Conservation (phyloP, 177 flowering plant species). For the Telopea speciosissima region DNA sequence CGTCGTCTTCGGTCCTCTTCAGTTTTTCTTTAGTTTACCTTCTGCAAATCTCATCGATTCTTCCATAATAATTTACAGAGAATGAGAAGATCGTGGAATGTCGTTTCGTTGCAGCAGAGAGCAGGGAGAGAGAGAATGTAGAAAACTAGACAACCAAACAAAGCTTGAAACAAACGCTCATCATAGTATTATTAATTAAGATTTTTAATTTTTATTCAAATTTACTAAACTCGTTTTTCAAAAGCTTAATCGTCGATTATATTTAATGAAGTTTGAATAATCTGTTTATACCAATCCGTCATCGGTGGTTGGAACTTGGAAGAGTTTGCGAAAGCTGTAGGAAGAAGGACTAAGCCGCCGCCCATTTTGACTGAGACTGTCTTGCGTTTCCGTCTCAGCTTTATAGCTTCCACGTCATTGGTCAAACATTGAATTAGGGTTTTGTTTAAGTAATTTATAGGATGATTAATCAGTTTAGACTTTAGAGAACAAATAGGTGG, state of each 20-base stretch:
- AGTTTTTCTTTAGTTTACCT: too few relatives aligned
- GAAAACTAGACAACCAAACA: constrained; percentile 1
- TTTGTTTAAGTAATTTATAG: too few relatives aligned
- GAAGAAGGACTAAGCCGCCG: too few relatives aligned
- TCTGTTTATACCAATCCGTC: neutral
- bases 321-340: neutral
- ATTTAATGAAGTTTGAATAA: neutral
- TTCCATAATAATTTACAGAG: neutral
- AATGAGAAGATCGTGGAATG: neutral
- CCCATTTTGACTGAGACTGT: too few relatives aligned
- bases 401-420: too few relatives aligned
- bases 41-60: neutral
- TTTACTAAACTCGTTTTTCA: neutral
- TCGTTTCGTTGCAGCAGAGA: constrained; percentile 6
- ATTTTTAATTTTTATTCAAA: too few relatives aligned
- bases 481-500: too few relatives aligned
- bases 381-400: too few relatives aligned
- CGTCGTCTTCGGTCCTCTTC: neutral
- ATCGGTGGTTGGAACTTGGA: neutral
- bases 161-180: constrained; percentile 9
- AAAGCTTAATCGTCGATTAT: neutral
- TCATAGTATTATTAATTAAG: too few relatives aligned
- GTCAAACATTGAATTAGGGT: too few relatives aligned
- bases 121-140: neutral
- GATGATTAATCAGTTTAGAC: too few relatives aligned